These are phyloP conservation scores for Casaregolazyma suthepensis DNA, from an alignment of 1,139 yeast genomes.

Conservation along the genomic window DNA sequence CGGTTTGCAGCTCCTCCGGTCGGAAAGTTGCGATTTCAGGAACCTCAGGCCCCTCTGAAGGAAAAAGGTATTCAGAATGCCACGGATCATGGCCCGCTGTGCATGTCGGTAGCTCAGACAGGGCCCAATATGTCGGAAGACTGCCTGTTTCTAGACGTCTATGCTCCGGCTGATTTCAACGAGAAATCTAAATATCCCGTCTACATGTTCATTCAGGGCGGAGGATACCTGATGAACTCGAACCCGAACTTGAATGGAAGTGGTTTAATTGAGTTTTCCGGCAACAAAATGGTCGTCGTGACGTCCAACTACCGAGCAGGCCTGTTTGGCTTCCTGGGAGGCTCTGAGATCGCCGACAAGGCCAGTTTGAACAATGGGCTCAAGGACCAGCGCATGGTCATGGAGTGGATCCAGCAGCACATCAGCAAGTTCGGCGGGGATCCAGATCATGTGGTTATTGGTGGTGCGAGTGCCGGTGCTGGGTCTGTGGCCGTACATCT, in stretches of 20 bases:
- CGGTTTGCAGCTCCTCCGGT: slow-evolving; percentile 26
- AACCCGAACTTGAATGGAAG: slow-evolving; percentile 32
- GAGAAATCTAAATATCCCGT: slow-evolving; percentile 18
- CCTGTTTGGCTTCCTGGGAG: slow-evolving; percentile 31
- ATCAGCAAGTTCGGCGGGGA: slow-evolving; percentile 35
- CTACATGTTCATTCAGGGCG: slow-evolving; percentile 31
- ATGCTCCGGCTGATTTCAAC: slow-evolving; percentile 13
- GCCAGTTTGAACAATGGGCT: slow-evolving; percentile 31
- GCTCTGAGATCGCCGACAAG: slow-evolving; percentile 19
- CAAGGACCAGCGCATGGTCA: slow-evolving; percentile 31
- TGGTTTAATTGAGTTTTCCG: slow-evolving; percentile 24
- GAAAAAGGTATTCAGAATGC: slow-evolving; percentile 5
- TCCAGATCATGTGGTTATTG: slow-evolving; percentile 30
- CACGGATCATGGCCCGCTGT: slow-evolving; percentile 17
- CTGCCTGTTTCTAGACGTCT: slow-evolving; percentile 20
- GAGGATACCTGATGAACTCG: slow-evolving; percentile 19
- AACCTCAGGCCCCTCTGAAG: background rate
- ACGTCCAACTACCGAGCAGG: slow-evolving; percentile 36
- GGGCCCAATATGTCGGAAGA: slow-evolving; percentile 15
- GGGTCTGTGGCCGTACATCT: slow-evolving; percentile 26
- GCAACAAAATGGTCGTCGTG: slow-evolving; percentile 31
- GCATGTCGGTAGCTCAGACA: slow-evolving; percentile 20
- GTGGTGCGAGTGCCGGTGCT: slow-evolving; percentile 39
- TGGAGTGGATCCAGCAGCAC: slow-evolving; percentile 35
- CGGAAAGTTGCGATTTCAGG: slow-evolving; percentile 15